phyloP scores from a whole-genome alignment of 2,329 filamentous ascomycete species.

The Alternaria triticina region DNA sequence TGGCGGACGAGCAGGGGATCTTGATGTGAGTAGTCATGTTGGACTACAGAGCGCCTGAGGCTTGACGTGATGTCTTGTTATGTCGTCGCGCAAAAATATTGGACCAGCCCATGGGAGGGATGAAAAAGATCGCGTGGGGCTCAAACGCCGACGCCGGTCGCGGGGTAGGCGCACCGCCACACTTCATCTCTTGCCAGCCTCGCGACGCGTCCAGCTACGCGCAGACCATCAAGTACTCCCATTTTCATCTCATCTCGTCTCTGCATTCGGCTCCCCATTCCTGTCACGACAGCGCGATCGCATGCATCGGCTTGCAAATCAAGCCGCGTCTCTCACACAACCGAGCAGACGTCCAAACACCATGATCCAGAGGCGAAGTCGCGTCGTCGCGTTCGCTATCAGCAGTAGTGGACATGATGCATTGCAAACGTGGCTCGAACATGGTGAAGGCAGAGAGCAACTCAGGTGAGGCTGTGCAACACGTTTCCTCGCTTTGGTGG shows the following conservation, averaged over 20 bases:
- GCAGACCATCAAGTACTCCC: not conserved
- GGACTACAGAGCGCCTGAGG: constrained; percentile 14
- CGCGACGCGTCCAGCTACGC: not conserved
- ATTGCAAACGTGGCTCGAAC: not conserved
- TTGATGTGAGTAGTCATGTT: constrained; percentile 65
- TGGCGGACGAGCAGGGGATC: constrained; percentile 93
- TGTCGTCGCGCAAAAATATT: constrained; percentile 12
- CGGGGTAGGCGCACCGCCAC: constrained; percentile 12
- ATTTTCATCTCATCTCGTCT: not conserved
- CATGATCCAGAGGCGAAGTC: not conserved
- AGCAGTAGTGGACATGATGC: not conserved
- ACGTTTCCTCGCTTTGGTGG: not conserved
- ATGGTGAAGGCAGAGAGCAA: not conserved
- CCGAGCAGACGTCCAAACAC: not conserved
- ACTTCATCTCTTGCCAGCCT: not conserved
- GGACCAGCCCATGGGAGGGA: constrained; percentile 2
- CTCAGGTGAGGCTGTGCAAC: not conserved
- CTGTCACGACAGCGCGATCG: not conserved
- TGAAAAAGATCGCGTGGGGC: constrained; percentile 17
- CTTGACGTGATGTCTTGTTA: constrained; percentile 10
- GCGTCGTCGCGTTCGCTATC: not conserved
- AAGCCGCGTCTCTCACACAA: not conserved
- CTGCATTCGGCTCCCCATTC: not conserved
- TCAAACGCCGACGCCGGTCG: constrained; percentile 17
- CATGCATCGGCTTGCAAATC: not conserved